A percentile compares a stretch with the other conserved stretches of the same genome.
Conservation (phyloP, 768 basidiomycete species). For the Podaxis carcinomalis region DNA sequence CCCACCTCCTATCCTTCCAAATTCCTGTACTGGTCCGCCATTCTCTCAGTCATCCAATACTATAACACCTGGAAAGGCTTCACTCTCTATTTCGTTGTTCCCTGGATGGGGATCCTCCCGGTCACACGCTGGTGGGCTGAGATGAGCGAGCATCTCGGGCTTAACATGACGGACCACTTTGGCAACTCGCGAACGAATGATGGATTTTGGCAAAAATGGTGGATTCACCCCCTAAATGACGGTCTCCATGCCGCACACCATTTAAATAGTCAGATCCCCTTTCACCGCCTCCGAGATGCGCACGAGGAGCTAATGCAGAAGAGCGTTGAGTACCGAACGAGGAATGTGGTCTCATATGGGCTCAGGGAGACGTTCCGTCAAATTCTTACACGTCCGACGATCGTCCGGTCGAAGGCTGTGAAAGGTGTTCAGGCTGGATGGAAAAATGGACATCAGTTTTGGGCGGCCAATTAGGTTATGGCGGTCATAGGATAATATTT, state of each 20-base stretch:
- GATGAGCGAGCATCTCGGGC: conserved; percentile 7
- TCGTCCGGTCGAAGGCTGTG: not conserved
- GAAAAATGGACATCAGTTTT: conserved; percentile 7
- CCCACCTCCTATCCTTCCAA: conserved; percentile 3
- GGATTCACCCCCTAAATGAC: conserved; percentile 6
- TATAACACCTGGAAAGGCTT: not conserved
- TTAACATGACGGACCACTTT: conserved; percentile 9
- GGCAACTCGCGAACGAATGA: conserved; percentile 9
- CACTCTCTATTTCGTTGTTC: conserved; percentile 5
- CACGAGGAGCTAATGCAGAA: conserved; percentile 5
- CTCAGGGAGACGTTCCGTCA: conserved; percentile 4
- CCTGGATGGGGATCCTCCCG: conserved; percentile 3
- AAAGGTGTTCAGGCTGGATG: not conserved
- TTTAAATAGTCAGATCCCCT: conserved; percentile 5
- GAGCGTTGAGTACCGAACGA: not conserved
- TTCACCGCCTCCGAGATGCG: conserved; percentile 1
- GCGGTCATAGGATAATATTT: not conserved
- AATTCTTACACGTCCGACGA: not conserved
- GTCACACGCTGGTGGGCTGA: conserved; percentile 4
- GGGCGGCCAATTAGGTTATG: not conserved
- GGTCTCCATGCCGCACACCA: conserved; percentile 7
- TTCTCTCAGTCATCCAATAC: not conserved
- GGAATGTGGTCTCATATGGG: conserved; percentile 3
- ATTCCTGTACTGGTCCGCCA: not conserved
- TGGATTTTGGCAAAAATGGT: conserved; percentile 5